Base-by-base conservation (phyloP, 2,329 filamentous ascomycete genomes). In the Ophiobolus disseminans region DNA sequence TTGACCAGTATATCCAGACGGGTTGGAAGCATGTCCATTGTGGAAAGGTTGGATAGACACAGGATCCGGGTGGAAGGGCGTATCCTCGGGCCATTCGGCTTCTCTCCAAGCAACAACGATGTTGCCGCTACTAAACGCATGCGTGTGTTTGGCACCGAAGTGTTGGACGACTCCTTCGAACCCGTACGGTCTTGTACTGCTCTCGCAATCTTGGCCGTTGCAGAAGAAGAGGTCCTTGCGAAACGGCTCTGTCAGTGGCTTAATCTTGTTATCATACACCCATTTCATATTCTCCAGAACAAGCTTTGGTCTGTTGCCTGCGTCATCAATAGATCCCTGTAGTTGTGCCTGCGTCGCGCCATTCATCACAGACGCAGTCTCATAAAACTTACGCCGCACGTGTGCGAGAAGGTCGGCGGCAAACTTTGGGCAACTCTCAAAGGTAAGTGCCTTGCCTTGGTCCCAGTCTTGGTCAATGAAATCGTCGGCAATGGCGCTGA, bases 201-300 rank as follows among this genome's bases (percentile, higher is more conserved):
- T 78, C 38, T 86, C 82, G 68, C 88, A 91, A 22, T 79, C 82
- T 60, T 70, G 76, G 10, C 72, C 74, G 36, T 84, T 86, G 75
- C 90, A 94, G 48, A 89, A 80, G 69, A 94, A 94, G 8, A 92
- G 74, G 45, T 92, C 88, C 63, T 86, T 88, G 58, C 85, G 80
- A 59, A 81, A 80, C 36, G 77, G 74, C 53, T 90, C 86, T 2
- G 87, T 90, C 44, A 84, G 74, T 19, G 84, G 84, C 63, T 86
- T 89, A 66, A 94, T 80, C 68, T 90, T 91, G 58, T 83, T 83
- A 63, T 92, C 89, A 68, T 89, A 92, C 22, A 92, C 77, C 85
- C 87, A 93, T 71, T 89, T 92, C 89, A 94, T 91, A 64, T 92
- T 91, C 66, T 93, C 89, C 58, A 94, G 74, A 1, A 86, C 88